Conservation (phyloP, 1,284 basidiomycete species). For the Leccinum variabile region DNA sequence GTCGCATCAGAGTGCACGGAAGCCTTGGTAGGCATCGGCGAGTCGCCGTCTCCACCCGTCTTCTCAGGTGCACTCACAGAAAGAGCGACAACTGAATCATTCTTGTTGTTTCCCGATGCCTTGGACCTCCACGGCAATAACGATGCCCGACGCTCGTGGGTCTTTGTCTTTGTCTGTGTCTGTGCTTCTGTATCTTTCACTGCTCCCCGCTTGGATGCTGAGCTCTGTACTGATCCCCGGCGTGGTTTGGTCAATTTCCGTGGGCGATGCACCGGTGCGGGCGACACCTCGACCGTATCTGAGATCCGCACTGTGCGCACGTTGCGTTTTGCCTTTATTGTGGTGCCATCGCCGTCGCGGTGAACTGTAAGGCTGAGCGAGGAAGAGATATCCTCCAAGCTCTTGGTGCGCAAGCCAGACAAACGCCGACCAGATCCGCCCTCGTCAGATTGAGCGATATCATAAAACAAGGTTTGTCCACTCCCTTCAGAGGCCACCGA, state of each 20-base stretch:
- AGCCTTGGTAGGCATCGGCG: neutral
- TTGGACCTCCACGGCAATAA: constrained; percentile 27
- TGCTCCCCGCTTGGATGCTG: neutral
- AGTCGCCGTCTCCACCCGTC: neutral
- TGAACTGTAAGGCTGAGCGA: constrained; percentile 18
- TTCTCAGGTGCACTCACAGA: constrained; percentile 1
- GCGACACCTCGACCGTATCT: constrained; percentile 27
- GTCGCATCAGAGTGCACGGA: neutral
- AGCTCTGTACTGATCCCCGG: constrained; percentile 1
- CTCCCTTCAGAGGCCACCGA: constrained; percentile 27
- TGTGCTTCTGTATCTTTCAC: constrained; percentile 3
- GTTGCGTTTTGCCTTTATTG: constrained; percentile 19
- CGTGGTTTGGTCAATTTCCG: constrained; percentile 31
- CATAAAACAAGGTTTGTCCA: constrained; percentile 31
- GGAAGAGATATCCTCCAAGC: constrained; percentile 28
- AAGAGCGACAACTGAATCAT: neutral
- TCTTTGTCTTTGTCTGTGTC: neutral
- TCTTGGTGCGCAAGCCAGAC: constrained; percentile 22
- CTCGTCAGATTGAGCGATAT: constrained; percentile 17
- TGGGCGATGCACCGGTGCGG: constrained; percentile 13
- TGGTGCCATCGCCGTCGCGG: neutral
- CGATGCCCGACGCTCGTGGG: constrained; percentile 21
- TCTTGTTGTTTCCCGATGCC: constrained; percentile 7
- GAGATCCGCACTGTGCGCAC: constrained; percentile 30
- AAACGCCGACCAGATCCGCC: neutral